Percentiles rank a stretch among this genome's conserved stretches.
These are phyloP conservation scores for Medicago ruthenica DNA, from an alignment of 306 rosid species.

Conservation along the genomic window DNA sequence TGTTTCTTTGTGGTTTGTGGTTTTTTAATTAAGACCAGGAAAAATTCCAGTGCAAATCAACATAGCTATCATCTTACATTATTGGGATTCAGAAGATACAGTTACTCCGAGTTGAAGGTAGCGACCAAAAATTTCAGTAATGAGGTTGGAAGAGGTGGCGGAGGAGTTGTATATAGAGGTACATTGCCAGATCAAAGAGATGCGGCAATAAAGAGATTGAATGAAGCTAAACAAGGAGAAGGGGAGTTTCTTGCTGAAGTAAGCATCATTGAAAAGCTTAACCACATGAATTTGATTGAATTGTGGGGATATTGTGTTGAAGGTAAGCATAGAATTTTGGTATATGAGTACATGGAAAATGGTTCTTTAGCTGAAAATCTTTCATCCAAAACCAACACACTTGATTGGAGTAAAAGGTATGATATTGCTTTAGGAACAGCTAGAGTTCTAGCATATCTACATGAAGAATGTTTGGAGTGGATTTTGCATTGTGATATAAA, in stretches of 20 bases:
- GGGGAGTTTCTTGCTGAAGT: conserved; percentile 43
- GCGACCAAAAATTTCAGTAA: conserved; percentile 34
- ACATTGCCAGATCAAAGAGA: conserved; percentile 35
- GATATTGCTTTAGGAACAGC: conserved; percentile 49
- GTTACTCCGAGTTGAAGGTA: conserved; percentile 34
- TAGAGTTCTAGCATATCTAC: conserved; percentile 58
- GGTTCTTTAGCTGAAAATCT: conserved; percentile 43
- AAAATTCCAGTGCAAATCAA: conserved; percentile 36
- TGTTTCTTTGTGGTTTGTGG: conserved; percentile 1
- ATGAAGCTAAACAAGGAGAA: conserved; percentile 45
- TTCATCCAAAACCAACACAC: not conserved
- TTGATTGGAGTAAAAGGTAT: conserved; percentile 39
- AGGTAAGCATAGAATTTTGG: conserved; percentile 32
- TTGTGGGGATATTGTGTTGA: conserved; percentile 43
- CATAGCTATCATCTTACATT: not conserved
- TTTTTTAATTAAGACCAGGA: conserved; percentile 1
- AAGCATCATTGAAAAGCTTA: conserved; percentile 22
- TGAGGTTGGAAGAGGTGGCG: conserved; percentile 43
- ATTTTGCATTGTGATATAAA: conserved; percentile 57
- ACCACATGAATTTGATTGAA: conserved; percentile 46
- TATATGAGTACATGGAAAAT: conserved; percentile 37
- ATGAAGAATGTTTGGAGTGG: conserved; percentile 70
- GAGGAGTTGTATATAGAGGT: conserved; percentile 40
- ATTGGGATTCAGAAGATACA: conserved; percentile 24
- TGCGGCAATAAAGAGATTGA: conserved; percentile 27